Percentiles rank a stretch among this genome's conserved stretches.
Evolutionary conservation across 139 green algal species (phyloP).

Genomic region (Nannochloris sp.): DNA sequence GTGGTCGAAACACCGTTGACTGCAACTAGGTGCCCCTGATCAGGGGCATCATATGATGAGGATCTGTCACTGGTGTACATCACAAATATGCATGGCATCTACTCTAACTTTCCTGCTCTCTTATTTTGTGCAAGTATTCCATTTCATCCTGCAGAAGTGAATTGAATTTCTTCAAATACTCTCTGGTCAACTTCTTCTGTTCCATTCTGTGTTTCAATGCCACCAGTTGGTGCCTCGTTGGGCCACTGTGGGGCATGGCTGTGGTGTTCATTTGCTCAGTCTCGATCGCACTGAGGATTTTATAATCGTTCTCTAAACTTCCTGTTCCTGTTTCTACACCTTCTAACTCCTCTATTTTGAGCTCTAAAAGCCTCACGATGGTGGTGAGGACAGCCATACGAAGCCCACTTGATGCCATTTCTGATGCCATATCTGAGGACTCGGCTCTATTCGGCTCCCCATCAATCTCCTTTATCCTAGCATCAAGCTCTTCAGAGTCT

Average conservation of each 20-base stretch:
- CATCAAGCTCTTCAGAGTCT: constrained; percentile 37
- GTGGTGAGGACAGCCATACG: constrained; percentile 61
- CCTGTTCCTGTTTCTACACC: constrained; percentile 49
- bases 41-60: no score
- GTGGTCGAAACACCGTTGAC: no score
- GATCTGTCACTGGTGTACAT: not conserved
- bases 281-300: constrained; percentile 26
- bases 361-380: constrained; percentile 57
- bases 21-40: no score
- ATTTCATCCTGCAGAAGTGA: constrained; percentile 43
- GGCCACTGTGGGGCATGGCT: not conserved
- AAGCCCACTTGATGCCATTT: constrained; percentile 35
- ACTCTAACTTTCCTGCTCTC: not conserved
- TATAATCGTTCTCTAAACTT: constrained; percentile 35
- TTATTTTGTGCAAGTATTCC: constrained; percentile 21
- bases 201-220: constrained; percentile 61
- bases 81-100: not conserved
- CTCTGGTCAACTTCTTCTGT: constrained; percentile 61
- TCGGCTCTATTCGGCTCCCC: not conserved
- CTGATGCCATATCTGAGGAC: not conserved
- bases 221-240: constrained; percentile 15
- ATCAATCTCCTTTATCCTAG: constrained; percentile 6
- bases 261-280: constrained; percentile 4
- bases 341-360: constrained; percentile 54
- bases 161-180: constrained; percentile 39